Evolutionary conservation across 1,284 basidiomycete genomes (phyloP).

Genomic region (Apiotrichum siamense): DNA sequence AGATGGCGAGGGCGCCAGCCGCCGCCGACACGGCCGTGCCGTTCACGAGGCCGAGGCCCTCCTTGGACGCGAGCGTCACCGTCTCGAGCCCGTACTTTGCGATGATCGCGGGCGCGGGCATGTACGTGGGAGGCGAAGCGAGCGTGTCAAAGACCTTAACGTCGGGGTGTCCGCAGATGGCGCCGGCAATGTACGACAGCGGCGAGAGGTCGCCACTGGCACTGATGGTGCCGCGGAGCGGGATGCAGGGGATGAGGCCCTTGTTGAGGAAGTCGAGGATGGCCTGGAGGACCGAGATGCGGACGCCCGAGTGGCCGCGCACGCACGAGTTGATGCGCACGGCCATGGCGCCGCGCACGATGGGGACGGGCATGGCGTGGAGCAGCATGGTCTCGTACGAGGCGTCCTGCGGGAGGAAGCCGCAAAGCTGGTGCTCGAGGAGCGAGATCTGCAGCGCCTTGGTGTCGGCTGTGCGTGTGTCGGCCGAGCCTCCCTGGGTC

Average conservation of each 20-base stretch:
- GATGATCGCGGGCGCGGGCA: conserved; percentile 12
- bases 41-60: conserved; percentile 20
- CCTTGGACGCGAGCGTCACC: conserved; percentile 13
- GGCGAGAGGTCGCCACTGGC: conserved; percentile 18
- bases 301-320: conserved; percentile 21
- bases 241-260: conserved; percentile 18
- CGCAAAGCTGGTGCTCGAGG: conserved; percentile 22
- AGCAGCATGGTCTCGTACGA: conserved; percentile 18
- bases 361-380: conserved; percentile 16
- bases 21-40: conserved; percentile 18
- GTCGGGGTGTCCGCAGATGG: conserved; percentile 20
- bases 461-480: conserved; percentile 17
- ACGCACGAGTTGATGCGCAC: conserved; percentile 18
- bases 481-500: conserved; percentile 15
- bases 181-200: conserved; percentile 16
- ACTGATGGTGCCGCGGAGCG: conserved; percentile 18
- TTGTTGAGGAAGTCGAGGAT: conserved; percentile 16
- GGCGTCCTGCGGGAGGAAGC: conserved; percentile 15
- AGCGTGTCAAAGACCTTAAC: conserved; percentile 18
- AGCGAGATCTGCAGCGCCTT: conserved; percentile 20
- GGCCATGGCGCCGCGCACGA: conserved; percentile 18
- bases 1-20: conserved; percentile 14
- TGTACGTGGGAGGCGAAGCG: not conserved
- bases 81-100: conserved; percentile 14
- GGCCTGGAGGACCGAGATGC: conserved; percentile 15